phyloP scores from a whole-genome alignment of 495 filamentous ascomycete genomes.

The Aspergillus homomorphus region DNA sequence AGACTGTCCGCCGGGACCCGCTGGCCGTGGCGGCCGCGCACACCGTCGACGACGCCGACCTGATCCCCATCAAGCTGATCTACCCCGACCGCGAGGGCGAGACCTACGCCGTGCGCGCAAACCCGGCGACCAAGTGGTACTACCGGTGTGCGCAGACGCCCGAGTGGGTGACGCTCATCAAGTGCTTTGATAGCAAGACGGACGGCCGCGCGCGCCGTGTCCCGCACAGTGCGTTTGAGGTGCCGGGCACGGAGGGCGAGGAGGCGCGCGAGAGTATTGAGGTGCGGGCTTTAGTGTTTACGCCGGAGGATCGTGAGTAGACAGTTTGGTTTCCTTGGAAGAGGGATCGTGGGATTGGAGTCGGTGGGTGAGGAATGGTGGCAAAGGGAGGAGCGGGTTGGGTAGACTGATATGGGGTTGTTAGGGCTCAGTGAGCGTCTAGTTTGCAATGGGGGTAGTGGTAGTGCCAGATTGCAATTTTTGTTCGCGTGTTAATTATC shows the following conservation, averaged over 20 bases:
- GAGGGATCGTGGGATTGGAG: neutral
- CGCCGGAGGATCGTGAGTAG: conserved; percentile 46
- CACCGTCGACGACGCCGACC: conserved; percentile 43
- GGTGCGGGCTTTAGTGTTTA: conserved; percentile 56
- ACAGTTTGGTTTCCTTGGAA: too few relatives aligned
- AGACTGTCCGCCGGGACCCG: conserved; percentile 59
- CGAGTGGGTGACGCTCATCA: conserved; percentile 62
- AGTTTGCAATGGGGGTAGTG: too few relatives aligned
- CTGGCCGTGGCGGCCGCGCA: conserved; percentile 57
- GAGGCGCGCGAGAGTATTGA: conserved; percentile 62
- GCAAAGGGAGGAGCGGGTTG: neutral
- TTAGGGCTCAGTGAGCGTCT: too few relatives aligned
- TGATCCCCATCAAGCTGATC: conserved; percentile 46
- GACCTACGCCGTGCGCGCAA: conserved; percentile 42
- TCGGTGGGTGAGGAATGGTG: neutral
- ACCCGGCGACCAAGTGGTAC: conserved; percentile 47
- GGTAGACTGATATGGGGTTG: too few relatives aligned
- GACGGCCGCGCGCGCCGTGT: conserved; percentile 51
- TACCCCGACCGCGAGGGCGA: conserved; percentile 50
- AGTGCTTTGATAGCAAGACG: conserved; percentile 67
- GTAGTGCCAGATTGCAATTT: too few relatives aligned
- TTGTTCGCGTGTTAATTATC: too few relatives aligned
- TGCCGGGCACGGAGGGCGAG: conserved; percentile 49
- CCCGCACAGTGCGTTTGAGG: conserved; percentile 62
- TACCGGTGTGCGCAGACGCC: conserved; percentile 53